These are phyloP conservation scores for Skeletonema potamos DNA, from an alignment of 108 stramenopile species.

Conservation along the genomic window DNA sequence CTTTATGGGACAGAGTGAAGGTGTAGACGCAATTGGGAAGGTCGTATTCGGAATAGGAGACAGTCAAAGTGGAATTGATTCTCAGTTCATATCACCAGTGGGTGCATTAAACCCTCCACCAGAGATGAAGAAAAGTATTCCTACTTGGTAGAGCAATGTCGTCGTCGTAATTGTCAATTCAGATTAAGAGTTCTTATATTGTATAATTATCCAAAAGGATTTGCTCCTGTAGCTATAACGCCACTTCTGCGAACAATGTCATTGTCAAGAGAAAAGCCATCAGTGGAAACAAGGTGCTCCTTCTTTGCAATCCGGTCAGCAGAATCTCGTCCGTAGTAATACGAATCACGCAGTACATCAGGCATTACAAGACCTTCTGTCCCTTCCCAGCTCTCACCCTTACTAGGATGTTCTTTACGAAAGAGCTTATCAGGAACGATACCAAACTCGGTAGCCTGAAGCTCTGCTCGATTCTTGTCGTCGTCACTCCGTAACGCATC, in stretches of 20 bases:
- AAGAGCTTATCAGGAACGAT: constrained; percentile 51
- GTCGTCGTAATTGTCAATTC: not conserved
- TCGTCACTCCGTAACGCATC: constrained; percentile 63
- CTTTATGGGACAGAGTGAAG: not conserved
- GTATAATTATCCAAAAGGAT: not conserved
- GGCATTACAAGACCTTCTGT: constrained; percentile 1
- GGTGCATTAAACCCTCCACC: constrained; percentile 4
- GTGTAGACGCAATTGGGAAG: not conserved
- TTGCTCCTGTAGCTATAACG: not conserved
- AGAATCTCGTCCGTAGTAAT: not conserved
- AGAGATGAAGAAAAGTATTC: not conserved
- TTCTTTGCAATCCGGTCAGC: not conserved
- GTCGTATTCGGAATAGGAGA: not conserved
- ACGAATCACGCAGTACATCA: constrained; percentile 2
- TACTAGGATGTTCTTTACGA: constrained; percentile 1
- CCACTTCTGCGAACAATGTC: not conserved
- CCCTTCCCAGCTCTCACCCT: not conserved
- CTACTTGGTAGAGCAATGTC: not conserved
- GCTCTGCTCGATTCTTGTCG: constrained; percentile 81
- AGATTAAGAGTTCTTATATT: not conserved
- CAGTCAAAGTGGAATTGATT: not conserved
- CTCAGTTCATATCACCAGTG: constrained; percentile 4
- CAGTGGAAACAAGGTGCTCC: not conserved
- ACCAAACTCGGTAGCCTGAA: constrained; percentile 87
- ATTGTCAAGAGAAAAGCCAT: not conserved